A percentile compares a stretch with the other conserved stretches of the same genome.
phyloP scores from a whole-genome alignment of 2,329 filamentous ascomycete genomes.

The Fusarium sp. region DNA sequence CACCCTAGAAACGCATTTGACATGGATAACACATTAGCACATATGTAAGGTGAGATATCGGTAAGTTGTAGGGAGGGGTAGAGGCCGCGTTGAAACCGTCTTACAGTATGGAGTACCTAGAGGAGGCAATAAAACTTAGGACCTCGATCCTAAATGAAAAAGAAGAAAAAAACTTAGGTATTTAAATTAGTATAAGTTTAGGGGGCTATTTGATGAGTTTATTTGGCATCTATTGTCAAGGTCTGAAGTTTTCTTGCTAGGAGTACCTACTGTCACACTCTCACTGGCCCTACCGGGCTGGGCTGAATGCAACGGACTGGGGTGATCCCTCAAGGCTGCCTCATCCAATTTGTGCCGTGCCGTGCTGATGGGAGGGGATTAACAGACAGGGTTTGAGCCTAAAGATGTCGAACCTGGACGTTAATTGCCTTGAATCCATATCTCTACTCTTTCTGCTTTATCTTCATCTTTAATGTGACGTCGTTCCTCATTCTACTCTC shows the following conservation, averaged over 20 bases:
- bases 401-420: slow-evolving; percentile 8
- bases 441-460: slow-evolving; percentile 2
- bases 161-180: too few relatives aligned
- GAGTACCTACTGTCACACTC: not conserved
- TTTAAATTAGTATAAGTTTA: too few relatives aligned
- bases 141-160: too few relatives aligned
- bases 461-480: slow-evolving; percentile 15
- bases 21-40: not conserved
- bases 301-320: slow-evolving; percentile 5
- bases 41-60: not conserved
- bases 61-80: not conserved
- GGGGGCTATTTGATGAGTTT: too few relatives aligned
- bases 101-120: not conserved
- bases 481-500: not conserved
- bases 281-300: slow-evolving; percentile 3
- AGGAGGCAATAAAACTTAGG: too few relatives aligned
- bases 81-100: not conserved
- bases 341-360: slow-evolving; percentile 5
- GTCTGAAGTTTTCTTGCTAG: too few relatives aligned
- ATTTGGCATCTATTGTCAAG: too few relatives aligned
- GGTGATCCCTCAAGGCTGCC: slow-evolving; percentile 26
- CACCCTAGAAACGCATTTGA: slow-evolving; percentile 8
- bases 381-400: slow-evolving; percentile 6
- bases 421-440: slow-evolving; percentile 1
- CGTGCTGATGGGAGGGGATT: slow-evolving; percentile 8